Percentiles rank a stretch among this genome's conserved stretches.
phyloP scores from a whole-genome alignment of 176 grass and related monocot genomes.

The Elymus sibiricus region DNA sequence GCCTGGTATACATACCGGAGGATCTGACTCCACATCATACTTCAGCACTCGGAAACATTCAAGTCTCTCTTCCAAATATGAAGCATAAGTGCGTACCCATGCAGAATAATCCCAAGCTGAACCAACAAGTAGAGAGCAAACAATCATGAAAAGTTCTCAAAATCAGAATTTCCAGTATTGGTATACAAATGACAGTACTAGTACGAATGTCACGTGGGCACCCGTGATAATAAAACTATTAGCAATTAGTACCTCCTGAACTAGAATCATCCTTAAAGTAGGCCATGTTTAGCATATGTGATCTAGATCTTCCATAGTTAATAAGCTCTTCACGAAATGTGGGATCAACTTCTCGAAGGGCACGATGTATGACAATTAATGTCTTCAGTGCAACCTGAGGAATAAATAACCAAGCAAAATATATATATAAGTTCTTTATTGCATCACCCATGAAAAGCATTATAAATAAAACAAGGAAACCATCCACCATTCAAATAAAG shows the following conservation, averaged over 20 bases:
- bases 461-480: constrained; percentile 7
- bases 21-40: constrained; percentile 91
- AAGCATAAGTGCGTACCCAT: constrained; percentile 91
- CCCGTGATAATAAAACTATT: not conserved
- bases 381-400: constrained; percentile 92
- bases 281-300: constrained; percentile 96
- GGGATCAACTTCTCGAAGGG: constrained; percentile 89
- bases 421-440: constrained; percentile 16
- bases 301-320: constrained; percentile 92
- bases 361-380: constrained; percentile 94
- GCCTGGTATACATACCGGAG: constrained; percentile 59
- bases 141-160: constrained; percentile 17
- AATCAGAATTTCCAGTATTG: not conserved
- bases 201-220: not conserved
- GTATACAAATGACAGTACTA: constrained; percentile 12
- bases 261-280: constrained; percentile 99
- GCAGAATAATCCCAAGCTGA: constrained; percentile 99
- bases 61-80: constrained; percentile 96
- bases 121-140: constrained; percentile 28
- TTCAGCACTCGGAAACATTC: constrained; percentile 97
- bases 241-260: constrained; percentile 63
- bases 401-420: constrained; percentile 23
- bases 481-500: not conserved
- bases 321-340: constrained; percentile 97
- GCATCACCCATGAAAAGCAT: not conserved